Base-by-base conservation (phyloP, 1,284 basidiomycete species). In the Hortiboletus rubellus region DNA sequence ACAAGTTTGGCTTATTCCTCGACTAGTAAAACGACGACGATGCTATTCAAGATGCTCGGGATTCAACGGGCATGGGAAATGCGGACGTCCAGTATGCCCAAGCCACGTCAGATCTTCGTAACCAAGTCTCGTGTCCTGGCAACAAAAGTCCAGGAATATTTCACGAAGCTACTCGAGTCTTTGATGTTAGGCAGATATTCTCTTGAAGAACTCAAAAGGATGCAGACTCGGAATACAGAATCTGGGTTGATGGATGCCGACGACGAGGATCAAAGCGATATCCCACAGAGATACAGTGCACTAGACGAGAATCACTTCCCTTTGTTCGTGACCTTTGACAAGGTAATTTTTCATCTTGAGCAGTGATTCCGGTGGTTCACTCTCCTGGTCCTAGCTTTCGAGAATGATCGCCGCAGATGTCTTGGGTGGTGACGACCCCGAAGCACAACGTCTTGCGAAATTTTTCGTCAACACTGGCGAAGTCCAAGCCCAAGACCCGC, bases 11-110 rank as follows among this genome's bases (percentile, higher is more conserved):
- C 60, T 54, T 18, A 61, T 52, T 55, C 18, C 46, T 18, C 5
- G 1, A 15, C 11, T 49, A 88, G 86, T 6, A 89, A 91, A 79
- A 91, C 87, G 0, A 89, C 87, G 0, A 87, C 86, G 0, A 87
- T 89, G 80, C 72, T 89, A 0, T 87, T 85, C 76, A 88, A 87
- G 71, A 89, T 89, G 80, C 73, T 89, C 5, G 79, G 82, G 6
- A 80, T 89, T 8, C 84, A 89, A 62, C 74, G 79, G 11, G 74
- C 77, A 2, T 83, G 78, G 70, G 72, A 79, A 43, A 59, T 74
- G 31, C 68, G 68, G 15, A 5, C 33, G 34, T 47, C 53, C 3
- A 63, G 63, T 7, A 63, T 75, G 33, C 64, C 69, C 8, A 77
- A 76, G 54, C 82, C 83, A 0, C 79, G 86, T 18, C 89, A 91